Evolutionary conservation across 495 filamentous ascomycete species (phyloP).

Genomic region (Bacidia rubella): DNA sequence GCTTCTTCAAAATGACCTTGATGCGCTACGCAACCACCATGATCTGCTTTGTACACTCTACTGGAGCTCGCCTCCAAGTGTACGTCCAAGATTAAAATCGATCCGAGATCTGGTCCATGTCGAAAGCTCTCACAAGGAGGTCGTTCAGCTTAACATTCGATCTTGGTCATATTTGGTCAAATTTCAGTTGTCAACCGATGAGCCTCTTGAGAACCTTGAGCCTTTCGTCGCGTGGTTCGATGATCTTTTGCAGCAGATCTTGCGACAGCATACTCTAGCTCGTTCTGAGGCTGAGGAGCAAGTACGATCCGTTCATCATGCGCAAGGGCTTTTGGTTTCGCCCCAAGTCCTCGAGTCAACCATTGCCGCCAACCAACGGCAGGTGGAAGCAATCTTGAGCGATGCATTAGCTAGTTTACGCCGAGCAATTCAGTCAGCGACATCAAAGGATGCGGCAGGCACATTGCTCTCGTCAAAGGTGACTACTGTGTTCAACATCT

Average conservation of each 20-base stretch:
- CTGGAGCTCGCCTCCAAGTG: constrained; percentile 62
- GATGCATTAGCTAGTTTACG: constrained; percentile 40
- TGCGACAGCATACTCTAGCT: constrained; percentile 44
- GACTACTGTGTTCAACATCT: constrained; percentile 26
- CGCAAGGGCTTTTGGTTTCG: constrained; percentile 24
- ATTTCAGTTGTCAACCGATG: constrained; percentile 54
- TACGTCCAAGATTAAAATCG: constrained; percentile 53
- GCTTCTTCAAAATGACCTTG: constrained; percentile 61
- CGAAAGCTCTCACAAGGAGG: constrained; percentile 67
- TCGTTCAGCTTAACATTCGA: constrained; percentile 67
- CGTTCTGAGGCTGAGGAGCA: constrained; percentile 49
- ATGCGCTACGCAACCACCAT: constrained; percentile 82
- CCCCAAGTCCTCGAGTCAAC: constrained; percentile 38
- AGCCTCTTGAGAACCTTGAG: constrained; percentile 36
- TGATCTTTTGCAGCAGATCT: constrained; percentile 40
- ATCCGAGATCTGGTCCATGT: constrained; percentile 72
- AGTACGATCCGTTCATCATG: constrained; percentile 24
- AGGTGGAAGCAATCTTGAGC: constrained; percentile 44
- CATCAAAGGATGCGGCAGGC: constrained; percentile 24
- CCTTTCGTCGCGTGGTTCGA: constrained; percentile 59
- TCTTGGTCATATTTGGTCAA: constrained; percentile 68
- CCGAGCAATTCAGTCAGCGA: constrained; percentile 31
- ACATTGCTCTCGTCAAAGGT: constrained; percentile 23
- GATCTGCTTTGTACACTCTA: constrained; percentile 83
- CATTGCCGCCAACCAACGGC: constrained; percentile 47